phyloP scores from a whole-genome alignment of 2,329 filamentous ascomycete species.

The Neurospora crassa region DNA sequence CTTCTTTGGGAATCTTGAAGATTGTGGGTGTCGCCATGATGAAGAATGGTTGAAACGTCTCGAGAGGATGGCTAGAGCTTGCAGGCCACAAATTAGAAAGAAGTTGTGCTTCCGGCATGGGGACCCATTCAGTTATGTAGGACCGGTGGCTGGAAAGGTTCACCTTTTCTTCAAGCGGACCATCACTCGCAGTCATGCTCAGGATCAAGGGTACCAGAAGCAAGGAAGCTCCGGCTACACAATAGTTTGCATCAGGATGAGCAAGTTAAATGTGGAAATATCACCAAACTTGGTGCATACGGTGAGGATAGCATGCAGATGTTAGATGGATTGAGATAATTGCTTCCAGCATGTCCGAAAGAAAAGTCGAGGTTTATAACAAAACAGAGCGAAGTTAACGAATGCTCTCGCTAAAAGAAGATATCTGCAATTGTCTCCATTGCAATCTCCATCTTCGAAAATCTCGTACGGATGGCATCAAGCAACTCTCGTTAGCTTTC shows the following conservation, averaged over 20 bases:
- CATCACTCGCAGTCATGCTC: neutral
- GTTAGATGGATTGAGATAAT: neutral
- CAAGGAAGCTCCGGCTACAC: neutral
- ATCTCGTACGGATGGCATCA: no score
- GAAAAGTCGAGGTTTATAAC: no score
- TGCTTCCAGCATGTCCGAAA: neutral
- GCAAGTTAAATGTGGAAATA: neutral
- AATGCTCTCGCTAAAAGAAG: no score
- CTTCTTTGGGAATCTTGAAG: neutral
- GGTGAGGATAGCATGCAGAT: neutral
- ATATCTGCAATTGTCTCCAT: no score
- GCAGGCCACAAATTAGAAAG: neutral
- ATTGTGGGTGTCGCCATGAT: neutral
- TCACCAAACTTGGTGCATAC: neutral
- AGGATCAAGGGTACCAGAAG: neutral
- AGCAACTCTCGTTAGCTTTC: no score
- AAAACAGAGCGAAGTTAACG: no score
- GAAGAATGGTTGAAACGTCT: neutral
- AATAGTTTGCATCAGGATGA: neutral
- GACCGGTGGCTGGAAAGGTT: neutral
- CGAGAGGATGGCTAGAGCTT: neutral
- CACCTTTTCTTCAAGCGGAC: neutral
- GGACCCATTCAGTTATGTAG: neutral
- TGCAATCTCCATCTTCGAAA: no score
- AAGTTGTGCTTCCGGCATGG: neutral